Evolutionary conservation across 495 filamentous ascomycete species (phyloP), one percentile per base, ranked within the genome.

Genomic region (Ramalina peruviana): DNA sequence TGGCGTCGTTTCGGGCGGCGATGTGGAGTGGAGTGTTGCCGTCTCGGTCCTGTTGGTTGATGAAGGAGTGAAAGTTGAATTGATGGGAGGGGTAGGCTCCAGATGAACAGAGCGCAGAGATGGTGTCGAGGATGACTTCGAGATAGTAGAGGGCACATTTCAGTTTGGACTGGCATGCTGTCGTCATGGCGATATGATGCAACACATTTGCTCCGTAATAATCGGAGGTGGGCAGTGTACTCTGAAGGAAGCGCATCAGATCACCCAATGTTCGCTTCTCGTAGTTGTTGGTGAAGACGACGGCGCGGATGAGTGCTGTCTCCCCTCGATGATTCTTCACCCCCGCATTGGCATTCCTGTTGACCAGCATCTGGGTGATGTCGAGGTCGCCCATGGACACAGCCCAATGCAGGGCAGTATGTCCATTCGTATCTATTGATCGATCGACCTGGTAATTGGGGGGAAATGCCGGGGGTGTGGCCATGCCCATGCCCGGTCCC

Each of bases 351-450:
- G 88, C 88, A 33, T 81, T 79, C 46, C 85, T 84, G 12, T 75
- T 73, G 51, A 90, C 80, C 4, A 98, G 69, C 58, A 90, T 79
- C 61, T 80, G 85, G 49, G 96, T 86, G 27, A 97, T 85, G 25
- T 87, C 83, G 16, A 96, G 68, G 58, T 98, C 92, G 38, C 90
- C 92, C 92, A 98, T 97, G n/a, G 92, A 84, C 51, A 86, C 84
- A 16, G 88, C 92, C 92, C 92, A 98, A 61, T 98, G 92, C 50
- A 98, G 72, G 3, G 88, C 88, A 3, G 85, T 90, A 57, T 96
- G 88, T 4, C 79, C 78, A 44, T 90, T 86, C 17, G 85, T 80
- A 58, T 98, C 92, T 56, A 98, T 94, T 25, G 80, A 68, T 60
- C 86, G 83, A 66, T 97, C 81, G 13, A 93, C 79, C 53, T 94